phyloP scores from a whole-genome alignment of 495 filamentous ascomycete genomes.

The Hypoxylon fragiforme region DNA sequence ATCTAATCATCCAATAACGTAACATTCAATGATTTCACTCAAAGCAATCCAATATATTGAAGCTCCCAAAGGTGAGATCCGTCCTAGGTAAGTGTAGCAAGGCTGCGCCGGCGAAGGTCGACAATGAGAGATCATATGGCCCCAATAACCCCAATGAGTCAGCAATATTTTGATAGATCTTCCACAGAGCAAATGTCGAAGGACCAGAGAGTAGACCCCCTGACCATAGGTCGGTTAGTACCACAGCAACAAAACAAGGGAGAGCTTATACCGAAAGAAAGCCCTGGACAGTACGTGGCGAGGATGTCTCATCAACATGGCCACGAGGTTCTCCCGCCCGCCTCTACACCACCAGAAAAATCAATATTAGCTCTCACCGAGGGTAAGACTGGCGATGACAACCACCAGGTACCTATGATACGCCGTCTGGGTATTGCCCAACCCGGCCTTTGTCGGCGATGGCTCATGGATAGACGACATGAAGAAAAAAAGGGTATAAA shows the following conservation, averaged over 20 bases:
- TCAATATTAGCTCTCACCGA: slow-evolving; percentile 11
- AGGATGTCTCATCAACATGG: background rate
- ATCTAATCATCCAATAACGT: too few relatives aligned
- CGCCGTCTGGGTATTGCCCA: background rate
- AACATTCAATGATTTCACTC: too few relatives aligned
- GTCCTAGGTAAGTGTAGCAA: slow-evolving; percentile 4
- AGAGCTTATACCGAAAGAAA: background rate
- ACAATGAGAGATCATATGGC: slow-evolving; percentile 13
- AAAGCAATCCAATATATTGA: slow-evolving; percentile 8
- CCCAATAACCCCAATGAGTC: slow-evolving; percentile 1
- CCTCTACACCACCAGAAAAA: background rate
- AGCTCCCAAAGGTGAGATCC: slow-evolving; percentile 3
- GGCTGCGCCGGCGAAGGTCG: background rate
- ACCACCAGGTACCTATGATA: background rate
- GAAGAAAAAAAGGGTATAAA: slow-evolving; percentile 21
- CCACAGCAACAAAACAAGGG: too few relatives aligned
- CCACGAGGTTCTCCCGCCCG: slow-evolving; percentile 21
- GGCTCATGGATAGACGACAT: background rate
- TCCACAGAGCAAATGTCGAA: background rate
- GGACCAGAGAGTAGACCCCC: too few relatives aligned
- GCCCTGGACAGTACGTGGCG: slow-evolving; percentile 1
- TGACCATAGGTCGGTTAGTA: too few relatives aligned
- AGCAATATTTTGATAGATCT: slow-evolving; percentile 12
- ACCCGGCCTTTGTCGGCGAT: background rate
- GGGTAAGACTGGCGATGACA: background rate